These are phyloP conservation scores for Aureobasidium pullulans DNA, from an alignment of 2,329 filamentous ascomycete genomes.

Conservation along the genomic window DNA sequence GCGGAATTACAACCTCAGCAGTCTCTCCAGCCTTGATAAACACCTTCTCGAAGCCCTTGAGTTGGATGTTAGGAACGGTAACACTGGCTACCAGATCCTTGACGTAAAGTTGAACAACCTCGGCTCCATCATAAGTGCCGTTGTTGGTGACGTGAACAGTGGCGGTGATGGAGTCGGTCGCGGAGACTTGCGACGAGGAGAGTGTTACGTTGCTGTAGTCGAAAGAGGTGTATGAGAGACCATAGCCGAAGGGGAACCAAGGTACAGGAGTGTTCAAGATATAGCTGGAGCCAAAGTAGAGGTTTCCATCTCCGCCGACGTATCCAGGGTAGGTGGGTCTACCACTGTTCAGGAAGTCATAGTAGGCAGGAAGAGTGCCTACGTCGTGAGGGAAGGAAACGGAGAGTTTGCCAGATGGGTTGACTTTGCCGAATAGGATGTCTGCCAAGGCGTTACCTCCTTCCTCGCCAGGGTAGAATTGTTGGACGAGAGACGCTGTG, in stretches of 20 bases:
- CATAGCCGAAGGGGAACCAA: slow-evolving; percentile 61
- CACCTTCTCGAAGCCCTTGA: slow-evolving; percentile 63
- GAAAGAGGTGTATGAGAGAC: slow-evolving; percentile 59
- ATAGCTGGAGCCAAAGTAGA: slow-evolving; percentile 59
- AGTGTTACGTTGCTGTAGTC: slow-evolving; percentile 49
- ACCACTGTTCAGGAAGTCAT: slow-evolving; percentile 64
- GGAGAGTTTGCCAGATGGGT: slow-evolving; percentile 58
- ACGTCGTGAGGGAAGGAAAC: slow-evolving; percentile 62
- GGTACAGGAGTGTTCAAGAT: slow-evolving; percentile 54
- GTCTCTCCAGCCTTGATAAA: slow-evolving; percentile 53
- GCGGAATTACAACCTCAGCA: slow-evolving; percentile 44
- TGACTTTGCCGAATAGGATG: slow-evolving; percentile 57
- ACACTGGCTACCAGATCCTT: slow-evolving; percentile 56
- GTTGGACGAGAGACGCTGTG: slow-evolving; percentile 60
- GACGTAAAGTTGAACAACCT: slow-evolving; percentile 63
- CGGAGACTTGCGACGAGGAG: slow-evolving; percentile 40
- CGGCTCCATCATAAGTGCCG: slow-evolving; percentile 49
- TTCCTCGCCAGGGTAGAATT: slow-evolving; percentile 67
- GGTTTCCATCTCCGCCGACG: slow-evolving; percentile 49
- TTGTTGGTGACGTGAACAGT: slow-evolving; percentile 57
- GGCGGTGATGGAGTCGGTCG: slow-evolving; percentile 49
- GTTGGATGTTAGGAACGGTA: slow-evolving; percentile 55
- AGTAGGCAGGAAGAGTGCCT: slow-evolving; percentile 61
- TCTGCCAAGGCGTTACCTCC: slow-evolving; percentile 61
- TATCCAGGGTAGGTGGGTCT: slow-evolving; percentile 49